Base-by-base conservation (phyloP, 305 asterid species). In the Ajuga reptans region DNA sequence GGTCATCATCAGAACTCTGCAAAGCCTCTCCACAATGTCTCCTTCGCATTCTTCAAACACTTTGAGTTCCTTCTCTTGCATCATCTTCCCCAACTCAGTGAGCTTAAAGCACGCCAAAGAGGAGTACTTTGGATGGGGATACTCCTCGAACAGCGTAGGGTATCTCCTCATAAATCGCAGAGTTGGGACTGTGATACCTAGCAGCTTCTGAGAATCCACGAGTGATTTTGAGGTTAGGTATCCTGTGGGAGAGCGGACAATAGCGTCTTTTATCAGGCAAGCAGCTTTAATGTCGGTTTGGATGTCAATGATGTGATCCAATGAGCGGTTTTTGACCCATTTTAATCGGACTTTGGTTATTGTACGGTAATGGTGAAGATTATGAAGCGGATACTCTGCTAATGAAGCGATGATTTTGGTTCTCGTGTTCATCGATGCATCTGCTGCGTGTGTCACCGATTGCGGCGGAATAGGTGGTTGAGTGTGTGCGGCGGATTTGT, bases 261-360 rank as follows among this genome's bases (percentile, higher is more conserved):
- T 87, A 6, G 97, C 92, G 39, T 92, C 91, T 70, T 92, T 92
- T 29, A 92, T 80, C 3, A 92, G 80, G 69, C 74, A 84, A n/a
- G 95, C 97, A 6, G 97, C 98, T 80, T 90, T 92, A 10, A 90
- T 75, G 54, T 90, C 96, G 0, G 95, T 92, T 18, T 93, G 98
- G 37, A 80, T 66, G 66, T 89, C 95, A 73, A 88, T 85, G 4
- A 88, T 82, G 80, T 90, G 97, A 71, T 93, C 98, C n/a, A 93
- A 17, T 0, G 89, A 81, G 0, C 98, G 90, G 41, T 89, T 93
- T 64, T 87, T 93, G 33, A 87, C 96, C 97, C 98, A 93, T 84
- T 93, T 90, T 47, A 93, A 60, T 12, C 97, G 87, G 9, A 93
- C 96, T 78, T 84, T 88, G 5, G 82, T 81, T 8, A 90, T 82